Evolutionary conservation across 208 protist species (phyloP), one percentile per base, ranked within the genome.

Genomic region (Leishmania lainsoni): DNA sequence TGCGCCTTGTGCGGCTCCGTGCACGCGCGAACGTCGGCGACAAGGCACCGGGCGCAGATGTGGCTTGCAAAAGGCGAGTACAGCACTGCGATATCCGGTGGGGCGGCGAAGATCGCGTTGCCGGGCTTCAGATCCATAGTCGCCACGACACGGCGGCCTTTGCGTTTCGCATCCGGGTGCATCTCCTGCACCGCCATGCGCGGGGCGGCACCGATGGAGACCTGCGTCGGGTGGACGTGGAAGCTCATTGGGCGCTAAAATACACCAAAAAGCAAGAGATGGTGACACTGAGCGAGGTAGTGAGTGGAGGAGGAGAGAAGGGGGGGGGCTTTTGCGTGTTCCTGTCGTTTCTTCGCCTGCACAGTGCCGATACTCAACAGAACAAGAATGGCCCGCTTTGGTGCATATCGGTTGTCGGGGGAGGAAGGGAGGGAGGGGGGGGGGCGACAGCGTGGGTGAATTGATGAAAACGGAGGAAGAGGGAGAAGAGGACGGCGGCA

Each of bases 111-210:
- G 70, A 95, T 83, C 17, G 86, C 74, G 49, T 82, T 68, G 26
- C 88, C 87, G 14, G 81, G 75, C 49, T 78, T 76, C 71, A 93
- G 79, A 6, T 78, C 83, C 1, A 61, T 80, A 6, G 86, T 78
- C 3, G 91, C 91, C 49, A 95, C 83, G 32, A 97, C 88, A 42
- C 92, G 91, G 29, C 93, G 93, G 5, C 93, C 93, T 26, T 84
- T 83, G 4, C 81, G 68, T 51, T 81, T 80, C 26, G 76, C 58
- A 42, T 81, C 72, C 10, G 68, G 59, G 52, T 83, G 74, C 22
- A 35, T 75, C 77, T 85, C 77, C 69, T 80, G 54, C 29, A 81
- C 81, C 81, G 77, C 77, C 81, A 85, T 84, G 1, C 81, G 81
- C 22, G 81, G 81, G 4, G 75, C 52, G 39, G 75, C 59, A 39